Conservation (phyloP, 148 eudicot genomes). For the Rhododendron henanense region DNA sequence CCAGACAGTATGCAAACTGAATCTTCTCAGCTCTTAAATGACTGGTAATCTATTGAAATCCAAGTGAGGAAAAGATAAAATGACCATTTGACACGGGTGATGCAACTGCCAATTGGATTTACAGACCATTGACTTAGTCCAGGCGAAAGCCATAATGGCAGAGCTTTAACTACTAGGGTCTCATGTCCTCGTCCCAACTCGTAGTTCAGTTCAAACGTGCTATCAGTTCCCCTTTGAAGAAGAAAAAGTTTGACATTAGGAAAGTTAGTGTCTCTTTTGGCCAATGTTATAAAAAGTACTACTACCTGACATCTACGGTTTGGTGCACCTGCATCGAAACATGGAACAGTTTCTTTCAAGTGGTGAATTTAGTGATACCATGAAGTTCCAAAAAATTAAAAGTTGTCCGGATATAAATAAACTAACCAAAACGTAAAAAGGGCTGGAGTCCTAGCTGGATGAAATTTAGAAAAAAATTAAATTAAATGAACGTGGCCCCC, state of each 20-base stretch:
- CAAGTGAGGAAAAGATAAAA: constrained; percentile 3
- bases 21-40: background rate
- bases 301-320: background rate
- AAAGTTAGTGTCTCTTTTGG: background rate
- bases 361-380: background rate
- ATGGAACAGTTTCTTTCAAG: background rate
- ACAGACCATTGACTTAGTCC: background rate
- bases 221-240: background rate
- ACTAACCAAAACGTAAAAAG: background rate
- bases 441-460: background rate
- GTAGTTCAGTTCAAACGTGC: background rate
- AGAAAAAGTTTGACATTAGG: background rate
- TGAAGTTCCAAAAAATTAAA: background rate
- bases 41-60: background rate
- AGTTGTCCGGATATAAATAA: background rate
- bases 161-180: background rate
- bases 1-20: background rate
- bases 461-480: background rate
- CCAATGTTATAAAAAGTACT: background rate
- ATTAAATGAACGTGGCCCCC: background rate
- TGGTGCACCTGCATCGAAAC: background rate
- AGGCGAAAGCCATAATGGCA: constrained; percentile 19
- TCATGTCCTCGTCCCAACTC: background rate
- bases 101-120: constrained; percentile 12
- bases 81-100: constrained; percentile 37